These are phyloP conservation scores for Calonectria honghensis DNA, from an alignment of 2,329 filamentous ascomycete genomes.

Conservation along the genomic window DNA sequence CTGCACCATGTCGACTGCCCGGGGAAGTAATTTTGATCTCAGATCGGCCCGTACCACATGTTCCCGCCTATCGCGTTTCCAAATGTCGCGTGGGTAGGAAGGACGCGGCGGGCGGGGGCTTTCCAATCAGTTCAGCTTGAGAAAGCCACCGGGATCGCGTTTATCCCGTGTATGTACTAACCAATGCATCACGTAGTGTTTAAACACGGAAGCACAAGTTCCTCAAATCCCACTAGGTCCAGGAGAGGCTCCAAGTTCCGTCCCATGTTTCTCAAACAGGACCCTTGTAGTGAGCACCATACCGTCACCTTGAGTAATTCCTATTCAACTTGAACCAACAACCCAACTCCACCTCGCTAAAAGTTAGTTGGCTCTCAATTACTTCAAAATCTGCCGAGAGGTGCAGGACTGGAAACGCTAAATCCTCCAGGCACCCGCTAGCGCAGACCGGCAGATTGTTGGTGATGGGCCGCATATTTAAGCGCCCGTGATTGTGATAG, in stretches of 20 bases:
- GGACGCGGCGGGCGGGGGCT: no score
- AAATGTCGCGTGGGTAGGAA: not conserved
- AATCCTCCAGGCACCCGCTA: not conserved
- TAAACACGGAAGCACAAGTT: not conserved
- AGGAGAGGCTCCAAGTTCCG: not conserved
- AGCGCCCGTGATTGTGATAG: not conserved
- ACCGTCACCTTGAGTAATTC: not conserved
- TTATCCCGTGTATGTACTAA: not conserved
- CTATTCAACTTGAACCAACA: not conserved
- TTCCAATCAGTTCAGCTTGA: not conserved
- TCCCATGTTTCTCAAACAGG: not conserved
- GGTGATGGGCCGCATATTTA: conserved; percentile 3
- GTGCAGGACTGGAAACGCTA: not conserved
- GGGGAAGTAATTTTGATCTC: not conserved
- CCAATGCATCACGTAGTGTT: not conserved
- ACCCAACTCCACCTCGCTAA: not conserved
- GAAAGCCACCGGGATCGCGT: not conserved
- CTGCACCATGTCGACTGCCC: not conserved
- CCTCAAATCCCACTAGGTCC: not conserved
- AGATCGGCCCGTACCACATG: not conserved
- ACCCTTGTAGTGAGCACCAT: no score
- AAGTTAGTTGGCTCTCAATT: not conserved
- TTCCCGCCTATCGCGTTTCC: no score
- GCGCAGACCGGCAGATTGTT: not conserved
- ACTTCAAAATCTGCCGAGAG: not conserved